Evolutionary conservation across 148 eudicot species (phyloP), one percentile per base, ranked within the genome.

Genomic region (Chenopodium album): DNA sequence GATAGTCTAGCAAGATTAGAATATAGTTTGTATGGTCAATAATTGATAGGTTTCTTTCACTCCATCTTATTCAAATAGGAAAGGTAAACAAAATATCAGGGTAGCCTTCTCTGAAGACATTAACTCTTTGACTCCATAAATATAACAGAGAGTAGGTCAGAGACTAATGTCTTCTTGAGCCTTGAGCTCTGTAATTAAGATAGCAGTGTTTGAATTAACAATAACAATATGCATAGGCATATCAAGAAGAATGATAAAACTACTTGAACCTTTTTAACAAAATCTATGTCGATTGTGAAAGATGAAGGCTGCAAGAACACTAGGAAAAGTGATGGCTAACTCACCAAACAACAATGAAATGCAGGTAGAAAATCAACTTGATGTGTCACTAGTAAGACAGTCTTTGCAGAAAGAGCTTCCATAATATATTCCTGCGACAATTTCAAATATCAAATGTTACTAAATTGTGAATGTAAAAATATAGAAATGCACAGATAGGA

Each of bases 361-460:
- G 92, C 94, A 48, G 98, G 98, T 78, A 95, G 98, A 80, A 95
- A 95, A 90, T 95, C 98, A 76, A 95, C 93, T 92, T 95, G 98
- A 86, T 95, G 98, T 2, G 98, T 95, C 81, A 95, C 98, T 78
- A 95, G 90, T 76, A 95, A 81, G 83, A 93, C 91, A 1, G 98
- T 92, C 90, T 95, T 95, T 71, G 81, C 80, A 44, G 94, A 85
- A 78, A 95, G 94, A 75, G 91, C 97, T 72, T 78, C 93, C 94
- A 93, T 91, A 20, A 93, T 93, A 81, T 89, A 95, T 68, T 95
- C 98, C 98, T 95, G 90, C 79, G 81, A 82, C 74, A 80, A 44
- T 46, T 6, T 37, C 14, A 75, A 70, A 23, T 32, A 19, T 9
- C 46, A 67, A 59, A 19, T 60, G 73, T 76, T n/a, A 83, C 50